Percentiles rank a stretch among this genome's conserved stretches.
Evolutionary conservation across 805 yeast species (phyloP).

Genomic region (Dipodascopsis tothii): DNA sequence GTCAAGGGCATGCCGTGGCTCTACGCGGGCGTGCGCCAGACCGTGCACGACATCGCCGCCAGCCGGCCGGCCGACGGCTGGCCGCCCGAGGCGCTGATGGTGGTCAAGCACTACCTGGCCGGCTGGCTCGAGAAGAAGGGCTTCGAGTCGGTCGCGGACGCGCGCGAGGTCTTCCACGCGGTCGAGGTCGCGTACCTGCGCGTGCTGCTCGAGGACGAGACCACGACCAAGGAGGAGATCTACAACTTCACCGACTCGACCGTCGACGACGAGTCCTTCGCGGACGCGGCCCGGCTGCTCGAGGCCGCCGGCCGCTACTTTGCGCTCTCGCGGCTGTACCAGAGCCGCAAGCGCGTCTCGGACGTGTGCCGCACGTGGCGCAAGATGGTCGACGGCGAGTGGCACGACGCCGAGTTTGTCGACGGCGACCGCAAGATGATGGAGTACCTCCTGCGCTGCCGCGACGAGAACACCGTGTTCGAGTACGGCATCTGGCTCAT

Average conservation of each 20-base stretch:
- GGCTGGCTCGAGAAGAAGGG: slow-evolving; percentile 30
- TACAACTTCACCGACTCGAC: slow-evolving; percentile 25
- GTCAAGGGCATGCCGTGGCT: slow-evolving; percentile 28
- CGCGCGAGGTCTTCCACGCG: slow-evolving; percentile 26
- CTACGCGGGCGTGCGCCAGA: slow-evolving; percentile 28
- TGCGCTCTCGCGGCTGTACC: slow-evolving; percentile 29
- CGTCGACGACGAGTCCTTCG: slow-evolving; percentile 24
- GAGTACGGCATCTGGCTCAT: slow-evolving; percentile 33
- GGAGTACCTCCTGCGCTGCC: slow-evolving; percentile 24
- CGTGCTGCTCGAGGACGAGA: slow-evolving; percentile 21
- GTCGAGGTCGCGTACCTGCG: slow-evolving; percentile 30
- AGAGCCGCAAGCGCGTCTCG: slow-evolving; percentile 21
- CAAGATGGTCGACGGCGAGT: slow-evolving; percentile 26
- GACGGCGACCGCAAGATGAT: slow-evolving; percentile 28
- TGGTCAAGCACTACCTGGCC: slow-evolving; percentile 24
- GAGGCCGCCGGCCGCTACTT: slow-evolving; percentile 23
- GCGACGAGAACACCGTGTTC: slow-evolving; percentile 33
- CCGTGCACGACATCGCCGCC: slow-evolving; percentile 11
- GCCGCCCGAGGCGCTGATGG: slow-evolving; percentile 19
- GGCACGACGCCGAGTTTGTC: slow-evolving; percentile 23
- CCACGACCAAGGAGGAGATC: slow-evolving; percentile 25
- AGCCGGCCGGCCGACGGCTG: slow-evolving; percentile 7
- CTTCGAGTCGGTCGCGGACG: slow-evolving; percentile 28
- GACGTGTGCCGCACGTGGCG: slow-evolving; percentile 28
- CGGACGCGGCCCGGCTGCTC: slow-evolving; percentile 25